Conservation (phyloP, 306 rosid genomes). For the Sicyos baderoa region DNA sequence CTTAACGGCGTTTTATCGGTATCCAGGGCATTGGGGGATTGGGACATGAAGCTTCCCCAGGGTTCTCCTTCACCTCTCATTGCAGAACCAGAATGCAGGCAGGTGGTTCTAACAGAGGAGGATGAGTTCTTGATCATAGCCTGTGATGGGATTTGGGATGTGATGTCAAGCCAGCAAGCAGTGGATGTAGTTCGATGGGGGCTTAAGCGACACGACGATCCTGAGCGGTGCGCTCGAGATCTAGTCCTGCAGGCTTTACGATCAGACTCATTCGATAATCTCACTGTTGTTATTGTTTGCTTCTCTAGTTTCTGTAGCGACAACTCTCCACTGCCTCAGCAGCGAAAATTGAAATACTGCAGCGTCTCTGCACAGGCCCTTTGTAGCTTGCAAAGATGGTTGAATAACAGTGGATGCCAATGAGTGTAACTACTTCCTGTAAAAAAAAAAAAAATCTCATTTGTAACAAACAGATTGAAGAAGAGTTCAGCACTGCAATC, state of each 20-base stretch:
- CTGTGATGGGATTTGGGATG: slow-evolving; percentile 97
- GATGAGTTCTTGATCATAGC: slow-evolving; percentile 96
- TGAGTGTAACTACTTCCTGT: slow-evolving; percentile 11
- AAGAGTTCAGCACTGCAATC: neutral
- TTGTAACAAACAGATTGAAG: too few species aligned
- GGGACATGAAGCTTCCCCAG: slow-evolving; percentile 87
- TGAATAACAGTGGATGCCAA: slow-evolving; percentile 41
- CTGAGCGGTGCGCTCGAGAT: slow-evolving; percentile 71
- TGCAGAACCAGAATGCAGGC: slow-evolving; percentile 82
- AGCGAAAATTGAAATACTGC: slow-evolving; percentile 58
- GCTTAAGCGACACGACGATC: slow-evolving; percentile 69
- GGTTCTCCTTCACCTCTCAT: slow-evolving; percentile 68
- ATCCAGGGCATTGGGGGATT: slow-evolving; percentile 84
- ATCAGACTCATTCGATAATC: slow-evolving; percentile 71
- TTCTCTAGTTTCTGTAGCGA: slow-evolving; percentile 44
- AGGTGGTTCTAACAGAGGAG: slow-evolving; percentile 59
- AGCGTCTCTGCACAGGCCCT: slow-evolving; percentile 87
- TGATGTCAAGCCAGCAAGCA: slow-evolving; percentile 83
- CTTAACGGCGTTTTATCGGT: slow-evolving; percentile 84
- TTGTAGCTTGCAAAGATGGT: slow-evolving; percentile 68
- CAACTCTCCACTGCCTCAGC: slow-evolving; percentile 46
- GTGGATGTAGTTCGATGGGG: slow-evolving; percentile 70
- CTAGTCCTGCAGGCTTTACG: slow-evolving; percentile 76
- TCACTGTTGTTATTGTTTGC: slow-evolving; percentile 70
- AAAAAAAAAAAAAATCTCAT: neutral